A percentile compares a stretch with the other conserved stretches of the same genome.
Evolutionary conservation across 2,329 filamentous ascomycete genomes (phyloP).

Genomic region (Colletotrichum liriopes): DNA sequence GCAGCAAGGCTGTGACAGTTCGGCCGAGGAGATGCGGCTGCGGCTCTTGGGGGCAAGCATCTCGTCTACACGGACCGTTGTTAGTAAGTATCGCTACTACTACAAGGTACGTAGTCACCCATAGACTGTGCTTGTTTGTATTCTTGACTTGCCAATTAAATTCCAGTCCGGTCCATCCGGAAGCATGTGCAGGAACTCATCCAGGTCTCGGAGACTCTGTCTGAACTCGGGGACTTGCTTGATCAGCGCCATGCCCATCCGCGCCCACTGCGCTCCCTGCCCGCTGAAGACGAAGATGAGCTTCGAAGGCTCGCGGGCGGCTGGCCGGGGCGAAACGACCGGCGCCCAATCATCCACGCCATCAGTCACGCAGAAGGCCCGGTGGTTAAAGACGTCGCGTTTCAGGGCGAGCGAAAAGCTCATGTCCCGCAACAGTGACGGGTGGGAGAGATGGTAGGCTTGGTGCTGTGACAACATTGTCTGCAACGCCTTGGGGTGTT

Average conservation of each 20-base stretch:
- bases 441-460: constrained; percentile 21
- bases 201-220: constrained; percentile 36
- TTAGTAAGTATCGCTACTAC: constrained; percentile 45
- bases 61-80: constrained; percentile 57
- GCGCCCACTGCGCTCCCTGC: constrained; percentile 38
- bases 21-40: constrained; percentile 46
- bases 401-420: constrained; percentile 49
- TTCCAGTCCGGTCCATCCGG: background rate
- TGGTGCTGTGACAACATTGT: constrained; percentile 40
- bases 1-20: constrained; percentile 33
- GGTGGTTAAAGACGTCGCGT: constrained; percentile 46
- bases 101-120: background rate
- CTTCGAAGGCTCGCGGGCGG: constrained; percentile 33
- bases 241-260: constrained; percentile 34
- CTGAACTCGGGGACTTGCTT: constrained; percentile 16
- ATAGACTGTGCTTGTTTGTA: constrained; percentile 16
- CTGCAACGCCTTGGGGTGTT: background rate
- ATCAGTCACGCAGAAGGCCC: constrained; percentile 46
- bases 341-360: constrained; percentile 32
- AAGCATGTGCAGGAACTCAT: constrained; percentile 17
- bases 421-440: constrained; percentile 43
- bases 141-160: constrained; percentile 28
- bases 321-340: constrained; percentile 30
- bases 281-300: constrained; percentile 39
- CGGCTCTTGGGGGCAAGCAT: constrained; percentile 40